These are phyloP conservation scores for Solanum microdontum DNA, from an alignment of 257 asterid genomes.

Conservation along the genomic window DNA sequence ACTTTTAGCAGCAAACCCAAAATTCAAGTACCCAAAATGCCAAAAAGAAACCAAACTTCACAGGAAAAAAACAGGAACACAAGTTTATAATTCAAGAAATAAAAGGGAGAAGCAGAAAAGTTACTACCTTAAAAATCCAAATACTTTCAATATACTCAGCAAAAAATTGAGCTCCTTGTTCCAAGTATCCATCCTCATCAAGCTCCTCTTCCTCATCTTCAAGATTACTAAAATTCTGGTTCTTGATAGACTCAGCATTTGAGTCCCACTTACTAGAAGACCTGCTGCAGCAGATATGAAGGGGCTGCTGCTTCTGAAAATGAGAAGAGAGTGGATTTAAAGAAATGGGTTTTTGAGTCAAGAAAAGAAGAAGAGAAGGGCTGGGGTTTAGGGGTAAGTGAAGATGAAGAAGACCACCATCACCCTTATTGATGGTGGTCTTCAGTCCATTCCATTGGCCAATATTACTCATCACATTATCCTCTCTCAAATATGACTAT, in stretches of 20 bases:
- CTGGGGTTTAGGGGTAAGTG: not conserved
- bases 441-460: not conserved
- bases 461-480: not conserved
- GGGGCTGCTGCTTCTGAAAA: slow-evolving; percentile 9
- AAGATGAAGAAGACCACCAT: slow-evolving; percentile 12
- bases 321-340: slow-evolving; percentile 1
- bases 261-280: slow-evolving; percentile 45
- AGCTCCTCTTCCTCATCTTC: slow-evolving; percentile 14
- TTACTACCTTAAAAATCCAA: slow-evolving; percentile 71
- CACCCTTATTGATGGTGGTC: not conserved
- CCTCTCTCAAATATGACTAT: not conserved
- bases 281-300: slow-evolving; percentile 19
- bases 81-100: not conserved
- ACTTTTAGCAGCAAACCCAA: not conserved
- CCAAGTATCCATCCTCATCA: slow-evolving; percentile 15
- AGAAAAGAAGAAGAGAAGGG: not conserved
- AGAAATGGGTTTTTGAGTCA: not conserved
- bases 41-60: not conserved
- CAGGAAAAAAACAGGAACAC: not conserved
- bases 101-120: not conserved
- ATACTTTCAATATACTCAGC: slow-evolving; percentile 65
- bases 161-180: slow-evolving; percentile 37
- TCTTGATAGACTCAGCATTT: slow-evolving; percentile 42
- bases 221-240: slow-evolving; percentile 2
- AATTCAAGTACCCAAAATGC: not conserved